phyloP scores from a whole-genome alignment of 345 rosid species.

The Citropsis articulata region DNA sequence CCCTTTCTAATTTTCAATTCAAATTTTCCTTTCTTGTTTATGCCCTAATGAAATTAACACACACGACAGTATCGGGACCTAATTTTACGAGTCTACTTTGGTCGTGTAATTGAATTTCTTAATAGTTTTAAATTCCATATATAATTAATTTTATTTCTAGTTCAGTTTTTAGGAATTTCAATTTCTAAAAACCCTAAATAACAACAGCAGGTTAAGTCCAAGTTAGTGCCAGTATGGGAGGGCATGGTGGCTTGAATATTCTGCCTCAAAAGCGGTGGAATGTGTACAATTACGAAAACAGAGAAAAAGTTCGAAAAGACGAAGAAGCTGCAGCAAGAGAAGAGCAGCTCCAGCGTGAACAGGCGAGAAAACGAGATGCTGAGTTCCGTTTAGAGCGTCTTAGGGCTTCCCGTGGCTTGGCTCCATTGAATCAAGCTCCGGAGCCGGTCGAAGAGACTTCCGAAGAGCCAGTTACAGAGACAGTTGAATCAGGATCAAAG shows the following conservation, averaged over 20 bases:
- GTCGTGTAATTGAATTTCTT: not conserved
- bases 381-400: slow-evolving; percentile 84
- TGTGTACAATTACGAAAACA: slow-evolving; percentile 78
- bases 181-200: not conserved
- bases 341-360: slow-evolving; percentile 79
- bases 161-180: not conserved
- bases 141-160: not conserved
- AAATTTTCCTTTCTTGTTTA: not conserved
- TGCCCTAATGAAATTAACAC: not conserved
- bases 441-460: slow-evolving; percentile 20
- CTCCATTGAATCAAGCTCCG: slow-evolving; percentile 39
- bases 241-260: slow-evolving; percentile 92
- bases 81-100: not conserved
- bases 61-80: not conserved
- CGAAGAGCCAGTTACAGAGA: slow-evolving; percentile 12
- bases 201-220: not conserved
- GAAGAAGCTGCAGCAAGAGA: slow-evolving; percentile 91
- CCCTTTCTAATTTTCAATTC: not conserved
- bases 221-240: slow-evolving; percentile 56
- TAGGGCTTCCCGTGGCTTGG: slow-evolving; percentile 77
- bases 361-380: slow-evolving; percentile 68
- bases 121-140: not conserved
- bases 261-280: slow-evolving; percentile 97
- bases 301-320: slow-evolving; percentile 77
- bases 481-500: slow-evolving; percentile 38